phyloP scores from a whole-genome alignment of 305 asterid species.

The Fraxinus dipetala region DNA sequence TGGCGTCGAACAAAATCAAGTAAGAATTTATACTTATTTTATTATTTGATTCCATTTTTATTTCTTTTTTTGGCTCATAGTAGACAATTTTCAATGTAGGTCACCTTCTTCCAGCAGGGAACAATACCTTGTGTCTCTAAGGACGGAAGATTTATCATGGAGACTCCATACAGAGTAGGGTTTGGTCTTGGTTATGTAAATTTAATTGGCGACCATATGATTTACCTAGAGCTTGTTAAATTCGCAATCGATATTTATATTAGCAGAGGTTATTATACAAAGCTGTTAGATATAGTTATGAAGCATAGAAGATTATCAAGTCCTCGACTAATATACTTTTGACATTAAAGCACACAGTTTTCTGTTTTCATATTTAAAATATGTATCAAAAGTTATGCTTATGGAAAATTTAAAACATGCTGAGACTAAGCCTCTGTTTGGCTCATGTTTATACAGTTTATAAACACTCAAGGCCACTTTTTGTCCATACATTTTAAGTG shows the following conservation, averaged over 20 bases:
- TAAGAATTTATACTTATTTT: conserved; percentile 29
- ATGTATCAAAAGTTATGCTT: background rate
- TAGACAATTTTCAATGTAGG: conserved; percentile 44
- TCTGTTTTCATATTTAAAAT: background rate
- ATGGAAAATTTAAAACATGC: background rate
- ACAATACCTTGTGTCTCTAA: conserved; percentile 91
- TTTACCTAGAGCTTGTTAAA: conserved; percentile 10
- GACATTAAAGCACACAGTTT: background rate
- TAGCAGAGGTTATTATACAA: background rate
- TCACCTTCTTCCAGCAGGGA: conserved; percentile 96
- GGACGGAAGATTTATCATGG: conserved; percentile 95
- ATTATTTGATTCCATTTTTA: conserved; percentile 12
- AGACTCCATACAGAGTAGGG: conserved; percentile 81
- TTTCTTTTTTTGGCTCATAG: conserved; percentile 24
- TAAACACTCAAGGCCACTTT: background rate
- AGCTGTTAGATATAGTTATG: conserved; percentile 8
- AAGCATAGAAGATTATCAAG: background rate
- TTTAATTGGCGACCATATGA: conserved; percentile 8
- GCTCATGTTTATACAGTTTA: background rate
- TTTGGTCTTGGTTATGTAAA: conserved; percentile 20
- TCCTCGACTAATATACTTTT: background rate
- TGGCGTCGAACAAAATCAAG: conserved; percentile 96
- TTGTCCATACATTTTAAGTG: background rate
- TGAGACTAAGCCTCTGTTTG: background rate
- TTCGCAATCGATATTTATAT: conserved; percentile 11